phyloP scores from a whole-genome alignment of 495 filamentous ascomycete genomes.

The Aspergillus cristatus region DNA sequence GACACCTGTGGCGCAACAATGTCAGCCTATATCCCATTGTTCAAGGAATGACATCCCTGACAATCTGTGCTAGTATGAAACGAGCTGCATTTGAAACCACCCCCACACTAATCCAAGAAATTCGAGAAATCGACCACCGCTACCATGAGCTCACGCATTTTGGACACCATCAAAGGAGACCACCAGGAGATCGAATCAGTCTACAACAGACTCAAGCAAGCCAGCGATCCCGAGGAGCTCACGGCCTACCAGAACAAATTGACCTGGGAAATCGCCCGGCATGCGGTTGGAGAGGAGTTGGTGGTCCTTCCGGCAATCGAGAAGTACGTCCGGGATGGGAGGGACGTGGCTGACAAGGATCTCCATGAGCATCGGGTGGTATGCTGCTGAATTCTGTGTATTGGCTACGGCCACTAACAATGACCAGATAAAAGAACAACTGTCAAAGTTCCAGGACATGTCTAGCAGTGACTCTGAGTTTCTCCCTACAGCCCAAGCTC shows the following conservation, averaged over 20 bases:
- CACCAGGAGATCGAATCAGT: conserved; percentile 50
- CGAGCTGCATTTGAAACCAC: too few species aligned
- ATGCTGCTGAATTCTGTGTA: conserved; percentile 6
- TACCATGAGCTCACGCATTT: neutral
- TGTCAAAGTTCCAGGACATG: conserved; percentile 51
- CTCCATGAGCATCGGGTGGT: conserved; percentile 47
- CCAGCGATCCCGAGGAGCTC: conserved; percentile 41
- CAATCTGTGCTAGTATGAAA: too few species aligned
- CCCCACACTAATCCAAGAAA: too few species aligned
- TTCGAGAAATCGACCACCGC: too few species aligned
- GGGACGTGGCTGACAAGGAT: conserved; percentile 45
- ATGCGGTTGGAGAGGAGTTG: conserved; percentile 55
- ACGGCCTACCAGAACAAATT: conserved; percentile 54
- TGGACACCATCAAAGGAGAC: conserved; percentile 40
- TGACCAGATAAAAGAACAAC: conserved; percentile 50
- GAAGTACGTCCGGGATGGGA: conserved; percentile 43
- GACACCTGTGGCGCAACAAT: too few species aligned
- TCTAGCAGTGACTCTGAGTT: conserved; percentile 37
- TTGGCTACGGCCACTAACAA: too few species aligned
- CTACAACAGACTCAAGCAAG: conserved; percentile 43
- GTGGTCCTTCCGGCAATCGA: conserved; percentile 60
- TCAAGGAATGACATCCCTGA: too few species aligned
- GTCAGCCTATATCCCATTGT: too few species aligned
- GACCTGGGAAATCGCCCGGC: conserved; percentile 60
- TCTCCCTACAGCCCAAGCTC: conserved; percentile 37